These are phyloP conservation scores for Ogataea minuta DNA, from an alignment of 805 yeast genomes.

Conservation along the genomic window DNA sequence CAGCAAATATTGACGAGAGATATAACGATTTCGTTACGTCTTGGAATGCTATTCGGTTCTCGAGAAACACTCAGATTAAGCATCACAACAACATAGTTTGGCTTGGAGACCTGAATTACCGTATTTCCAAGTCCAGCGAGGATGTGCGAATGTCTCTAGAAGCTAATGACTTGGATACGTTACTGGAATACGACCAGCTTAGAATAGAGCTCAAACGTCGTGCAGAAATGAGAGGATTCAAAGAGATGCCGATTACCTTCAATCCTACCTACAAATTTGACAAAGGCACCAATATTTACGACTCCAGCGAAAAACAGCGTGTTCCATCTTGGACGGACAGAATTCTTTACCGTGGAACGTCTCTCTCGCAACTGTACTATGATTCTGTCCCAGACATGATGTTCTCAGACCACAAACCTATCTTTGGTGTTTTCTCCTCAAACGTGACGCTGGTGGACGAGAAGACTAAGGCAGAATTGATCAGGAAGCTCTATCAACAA, in stretches of 20 bases:
- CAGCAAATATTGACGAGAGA: conserved; percentile 75
- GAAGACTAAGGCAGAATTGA: conserved; percentile 49
- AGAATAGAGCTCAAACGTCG: conserved; percentile 68
- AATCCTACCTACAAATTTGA: conserved; percentile 93
- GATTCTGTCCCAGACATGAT: conserved; percentile 56
- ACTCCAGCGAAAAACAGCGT: conserved; percentile 87
- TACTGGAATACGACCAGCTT: conserved; percentile 77
- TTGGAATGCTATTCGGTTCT: conserved; percentile 70
- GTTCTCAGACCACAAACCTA: conserved; percentile 91
- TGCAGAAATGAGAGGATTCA: conserved; percentile 70
- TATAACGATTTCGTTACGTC: conserved; percentile 80
- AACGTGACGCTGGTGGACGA: conserved; percentile 70
- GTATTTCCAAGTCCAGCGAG: conserved; percentile 71
- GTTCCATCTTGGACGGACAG: conserved; percentile 98
- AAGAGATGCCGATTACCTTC: conserved; percentile 74
- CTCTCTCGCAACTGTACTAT: conserved; percentile 63
- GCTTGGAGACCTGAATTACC: conserved; percentile 93
- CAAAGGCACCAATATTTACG: conserved; percentile 76
- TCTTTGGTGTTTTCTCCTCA: conserved; percentile 72
- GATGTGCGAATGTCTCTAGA: conserved; percentile 60
- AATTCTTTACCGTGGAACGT: conserved; percentile 61
- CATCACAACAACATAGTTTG: conserved; percentile 88
- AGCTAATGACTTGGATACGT: conserved; percentile 41
- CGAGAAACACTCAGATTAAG: conserved; percentile 69
- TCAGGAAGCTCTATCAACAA: conserved; percentile 57